These are phyloP conservation scores for Aspergillus pseudotamarii DNA, from an alignment of 2,329 filamentous ascomycete species.

Conservation along the genomic window DNA sequence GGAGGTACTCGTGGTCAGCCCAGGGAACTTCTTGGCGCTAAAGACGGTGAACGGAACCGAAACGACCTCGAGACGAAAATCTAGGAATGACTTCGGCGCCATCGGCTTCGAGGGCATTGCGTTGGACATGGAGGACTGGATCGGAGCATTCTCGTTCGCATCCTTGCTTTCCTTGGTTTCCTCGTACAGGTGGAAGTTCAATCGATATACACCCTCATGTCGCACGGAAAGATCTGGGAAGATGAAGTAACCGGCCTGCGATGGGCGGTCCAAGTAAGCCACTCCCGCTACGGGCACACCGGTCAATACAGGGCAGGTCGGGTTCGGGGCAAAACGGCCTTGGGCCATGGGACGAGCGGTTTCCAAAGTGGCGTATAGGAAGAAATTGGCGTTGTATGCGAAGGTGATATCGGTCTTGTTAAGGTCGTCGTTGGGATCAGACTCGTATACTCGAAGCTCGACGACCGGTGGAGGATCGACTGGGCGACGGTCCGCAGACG, in stretches of 20 bases:
- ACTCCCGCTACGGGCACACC: slow-evolving; percentile 94
- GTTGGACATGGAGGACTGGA: slow-evolving; percentile 36
- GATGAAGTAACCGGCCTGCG: slow-evolving; percentile 84
- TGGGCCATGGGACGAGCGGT: slow-evolving; percentile 81
- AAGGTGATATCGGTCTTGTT: slow-evolving; percentile 76
- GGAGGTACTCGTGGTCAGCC: slow-evolving; percentile 82
- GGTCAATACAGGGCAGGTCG: slow-evolving; percentile 79
- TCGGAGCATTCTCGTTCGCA: slow-evolving; percentile 61
- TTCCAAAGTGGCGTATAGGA: slow-evolving; percentile 90
- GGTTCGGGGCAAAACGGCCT: slow-evolving; percentile 70
- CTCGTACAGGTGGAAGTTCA: slow-evolving; percentile 92
- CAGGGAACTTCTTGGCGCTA: slow-evolving; percentile 98
- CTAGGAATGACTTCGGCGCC: slow-evolving; percentile 63
- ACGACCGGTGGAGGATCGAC: slow-evolving; percentile 96
- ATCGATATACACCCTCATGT: slow-evolving; percentile 89
- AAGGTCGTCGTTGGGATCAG: slow-evolving; percentile 55
- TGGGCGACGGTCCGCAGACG: slow-evolving; percentile 83
- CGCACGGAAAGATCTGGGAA: slow-evolving; percentile 96
- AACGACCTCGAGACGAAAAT: slow-evolving; percentile 87
- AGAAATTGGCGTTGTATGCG: slow-evolving; percentile 94
- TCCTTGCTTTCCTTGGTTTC: slow-evolving; percentile 85
- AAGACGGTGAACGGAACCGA: slow-evolving; percentile 84
- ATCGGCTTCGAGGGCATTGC: slow-evolving; percentile 41
- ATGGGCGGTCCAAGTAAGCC: slow-evolving; percentile 89
- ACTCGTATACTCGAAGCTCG: slow-evolving; percentile 83